phyloP scores from a whole-genome alignment of 2,329 filamentous ascomycete genomes.

The Pseudogymnoascus sp. region DNA sequence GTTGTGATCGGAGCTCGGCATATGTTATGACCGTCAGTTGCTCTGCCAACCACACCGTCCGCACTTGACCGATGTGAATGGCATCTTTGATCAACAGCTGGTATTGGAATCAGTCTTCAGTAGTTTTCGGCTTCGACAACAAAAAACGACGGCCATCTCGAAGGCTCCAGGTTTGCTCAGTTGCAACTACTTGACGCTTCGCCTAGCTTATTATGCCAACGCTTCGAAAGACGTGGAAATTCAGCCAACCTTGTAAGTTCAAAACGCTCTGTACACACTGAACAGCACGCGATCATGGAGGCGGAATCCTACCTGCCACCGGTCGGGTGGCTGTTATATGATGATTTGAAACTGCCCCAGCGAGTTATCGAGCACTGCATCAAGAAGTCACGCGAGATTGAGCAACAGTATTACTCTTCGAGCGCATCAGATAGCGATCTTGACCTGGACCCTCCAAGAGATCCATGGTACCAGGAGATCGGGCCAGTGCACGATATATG shows the following conservation, averaged over 20 bases:
- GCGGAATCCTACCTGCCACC: neutral
- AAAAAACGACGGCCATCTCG: neutral
- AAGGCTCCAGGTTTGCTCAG: neutral
- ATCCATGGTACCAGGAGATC: slow-evolving; percentile 7
- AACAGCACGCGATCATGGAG: slow-evolving; percentile 4
- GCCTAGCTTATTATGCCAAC: slow-evolving; percentile 8
- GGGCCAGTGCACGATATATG: slow-evolving; percentile 1
- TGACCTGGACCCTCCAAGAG: neutral
- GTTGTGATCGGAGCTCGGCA: slow-evolving; percentile 4
- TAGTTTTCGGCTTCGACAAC: neutral
- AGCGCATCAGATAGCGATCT: neutral
- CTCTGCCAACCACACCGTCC: slow-evolving; percentile 2
- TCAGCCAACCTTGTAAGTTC: neutral
- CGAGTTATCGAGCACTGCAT: neutral
- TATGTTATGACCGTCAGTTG: slow-evolving; percentile 9
- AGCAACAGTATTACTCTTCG: neutral
- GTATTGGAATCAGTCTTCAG: slow-evolving; percentile 5
- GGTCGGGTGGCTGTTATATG: neutral
- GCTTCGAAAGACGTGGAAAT: slow-evolving; percentile 7
- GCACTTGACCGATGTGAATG: slow-evolving; percentile 2
- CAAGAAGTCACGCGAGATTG: neutral
- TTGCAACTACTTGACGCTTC: neutral
- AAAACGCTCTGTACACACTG: neutral
- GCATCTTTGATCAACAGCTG: slow-evolving; percentile 4
- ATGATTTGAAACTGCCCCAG: neutral